Base-by-base conservation (phyloP, 1,284 basidiomycete species). In the Violaceomyces palustris region DNA sequence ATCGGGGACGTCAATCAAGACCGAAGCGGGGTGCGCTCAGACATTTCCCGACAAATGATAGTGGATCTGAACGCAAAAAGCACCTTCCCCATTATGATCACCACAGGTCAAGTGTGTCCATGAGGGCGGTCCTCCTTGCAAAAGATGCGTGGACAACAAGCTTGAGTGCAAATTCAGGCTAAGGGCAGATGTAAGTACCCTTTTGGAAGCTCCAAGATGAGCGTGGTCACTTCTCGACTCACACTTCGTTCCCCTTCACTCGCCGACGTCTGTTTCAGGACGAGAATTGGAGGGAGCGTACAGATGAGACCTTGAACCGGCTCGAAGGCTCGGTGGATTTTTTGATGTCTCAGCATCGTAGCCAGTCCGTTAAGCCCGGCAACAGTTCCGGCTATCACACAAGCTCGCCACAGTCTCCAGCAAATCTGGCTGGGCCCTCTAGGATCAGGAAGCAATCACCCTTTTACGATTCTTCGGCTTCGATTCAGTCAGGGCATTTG, bases 151-250 rank as follows among this genome's bases (percentile, higher is more conserved):
- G 18, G 62, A 61, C 18, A 53, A 47, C n/a, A 49, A 57, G 29
- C 29, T 45, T 9, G 61, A 66, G 35, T 69, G 66, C 61, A 67
- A 69, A 43, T 69, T 67, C 32, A 42, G 66, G 14, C 49, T 69
- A 10, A 35, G 66, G 24, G 61, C 61, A 2, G 59, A 58, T 29
- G 59, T 30, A 15, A 39, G 38, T 24, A 10, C 10, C 32, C 14
- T 8, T 8, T 24, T 8, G 15, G 8, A 6, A 14, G 35, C 17
- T 11, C 35, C 5, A 21, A 36, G 26, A 19, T n/a, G 4, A 5
- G 7, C 18, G 15, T 18, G 26, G 11, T n/a, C 14, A 7, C n/a
- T 17, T 7, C 4, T 36, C 7, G 4, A 22, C 26, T 5, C 4
- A 18, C 7, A 7, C 26, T 8, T 14, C 26, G 17, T 27, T 4